Evolutionary conservation across 768 basidiomycete species (phyloP), one percentile per base, ranked within the genome.

Genomic region (Collybiopsis luxurians): DNA sequence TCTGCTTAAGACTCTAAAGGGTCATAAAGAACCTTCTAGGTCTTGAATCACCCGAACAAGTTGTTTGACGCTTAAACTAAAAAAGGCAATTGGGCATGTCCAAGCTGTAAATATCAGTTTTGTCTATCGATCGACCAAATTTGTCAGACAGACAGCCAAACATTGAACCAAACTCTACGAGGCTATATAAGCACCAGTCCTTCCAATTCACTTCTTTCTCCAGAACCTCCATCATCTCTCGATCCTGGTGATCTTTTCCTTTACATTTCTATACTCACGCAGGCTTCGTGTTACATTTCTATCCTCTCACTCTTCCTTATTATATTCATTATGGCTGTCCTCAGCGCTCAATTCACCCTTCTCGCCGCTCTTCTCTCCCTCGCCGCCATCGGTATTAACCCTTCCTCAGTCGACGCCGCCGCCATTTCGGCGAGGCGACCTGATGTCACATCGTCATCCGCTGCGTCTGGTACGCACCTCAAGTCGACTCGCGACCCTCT

Each of bases 321-420:
- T 59, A 40, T 46, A 34, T 63, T 54, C 59, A 66, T 57, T 63
- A 87, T 87, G 86, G 75, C 81, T 59, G 66, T 73, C 47, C 71
- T 85, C 58, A 71, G 72, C 49, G 59, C 75, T 38, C 81, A 71
- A 59, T 78, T 87, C 66, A 65, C 80, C 45, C 39, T 73, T 52
- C 67, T 76, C 60, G 79, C 77, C 60, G 70, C 78, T 39, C 64
- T 84, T 53, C 73, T 77, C 59, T 71, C 74, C 56, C 67, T 83
- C 34, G 74, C 78, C 2, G 72, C 76, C 36, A 55, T 84, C 24
- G 74, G 74, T 2, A 52, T 76, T 23, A 59, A 68, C 19, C 73
- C 76, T 39, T 43, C 65, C 28, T 38, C 68, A 30, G 77, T 66
- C 24, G 72, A 73, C 48, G 81, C 73, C 19, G 75, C 74, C n/a